Percentiles rank a stretch among this genome's conserved stretches.
Conservation (phyloP, 2,329 filamentous ascomycete genomes). For the Nakataea oryzae region DNA sequence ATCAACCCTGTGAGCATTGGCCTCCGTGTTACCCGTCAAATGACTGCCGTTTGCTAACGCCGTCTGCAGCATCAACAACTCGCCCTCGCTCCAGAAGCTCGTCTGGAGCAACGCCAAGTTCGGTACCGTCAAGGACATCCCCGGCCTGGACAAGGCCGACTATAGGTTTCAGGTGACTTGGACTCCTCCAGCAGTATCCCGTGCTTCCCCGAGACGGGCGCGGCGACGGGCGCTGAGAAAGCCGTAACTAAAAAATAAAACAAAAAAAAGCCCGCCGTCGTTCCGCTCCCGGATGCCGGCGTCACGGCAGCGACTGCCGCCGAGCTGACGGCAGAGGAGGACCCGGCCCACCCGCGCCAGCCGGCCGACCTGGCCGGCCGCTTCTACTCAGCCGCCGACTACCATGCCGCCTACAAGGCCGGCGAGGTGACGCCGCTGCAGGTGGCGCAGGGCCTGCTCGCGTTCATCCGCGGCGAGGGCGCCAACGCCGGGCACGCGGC, state of each 20-base stretch:
- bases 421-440: constrained; percentile 61
- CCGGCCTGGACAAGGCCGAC: constrained; percentile 30
- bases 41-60: neutral
- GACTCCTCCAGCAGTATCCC: neutral
- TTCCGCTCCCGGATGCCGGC: constrained; percentile 31
- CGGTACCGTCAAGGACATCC: constrained; percentile 32
- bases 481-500: constrained; percentile 55
- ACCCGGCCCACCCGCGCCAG: constrained; percentile 17
- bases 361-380: constrained; percentile 30
- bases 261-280: constrained; percentile 40
- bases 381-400: constrained; percentile 66
- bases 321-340: constrained; percentile 20
- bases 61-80: constrained; percentile 41
- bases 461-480: constrained; percentile 51
- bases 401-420: constrained; percentile 62
- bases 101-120: constrained; percentile 63
- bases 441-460: constrained; percentile 61
- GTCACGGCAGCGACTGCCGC: constrained; percentile 18
- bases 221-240: neutral
- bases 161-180: constrained; percentile 35
- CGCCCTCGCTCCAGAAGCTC: constrained; percentile 49
- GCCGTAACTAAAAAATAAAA: too few relatives aligned
- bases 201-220: constrained; percentile 1
- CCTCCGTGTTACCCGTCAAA: neutral
- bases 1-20: constrained; percentile 14